A percentile compares a stretch with the other conserved stretches of the same genome.
These are phyloP conservation scores for Parasitella parasitica DNA, from an alignment of 371 early-diverging fungal species.

Conservation along the genomic window DNA sequence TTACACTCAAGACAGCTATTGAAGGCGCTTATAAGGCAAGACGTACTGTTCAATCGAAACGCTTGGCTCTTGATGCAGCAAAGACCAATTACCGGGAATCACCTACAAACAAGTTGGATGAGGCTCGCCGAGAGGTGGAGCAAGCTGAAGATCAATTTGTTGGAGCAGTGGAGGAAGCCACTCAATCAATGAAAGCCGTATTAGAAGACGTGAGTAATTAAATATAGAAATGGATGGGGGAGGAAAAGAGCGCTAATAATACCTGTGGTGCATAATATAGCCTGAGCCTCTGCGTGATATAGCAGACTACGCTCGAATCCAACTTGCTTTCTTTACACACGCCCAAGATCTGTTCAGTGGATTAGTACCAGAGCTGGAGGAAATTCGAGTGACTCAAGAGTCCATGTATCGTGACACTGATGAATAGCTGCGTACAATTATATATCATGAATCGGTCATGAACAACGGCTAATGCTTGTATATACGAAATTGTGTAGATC, in stretches of 20 bases:
- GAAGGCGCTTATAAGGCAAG: conserved; percentile 84
- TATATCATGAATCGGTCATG: conserved; percentile 4
- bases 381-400: conserved; percentile 89
- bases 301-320: conserved; percentile 83
- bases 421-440: neutral
- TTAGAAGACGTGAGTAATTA: conserved; percentile 68
- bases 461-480: neutral
- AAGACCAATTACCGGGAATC: conserved; percentile 67
- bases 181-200: conserved; percentile 86
- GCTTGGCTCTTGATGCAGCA: conserved; percentile 83
- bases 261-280: too few relatives aligned
- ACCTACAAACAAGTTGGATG: conserved; percentile 66
- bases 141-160: conserved; percentile 93
- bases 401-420: conserved; percentile 67
- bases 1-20: conserved; percentile 71
- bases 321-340: conserved; percentile 83
- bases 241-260: neutral
- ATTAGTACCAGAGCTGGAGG: conserved; percentile 88
- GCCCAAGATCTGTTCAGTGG: conserved; percentile 76
- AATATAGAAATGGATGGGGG: neutral
- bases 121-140: conserved; percentile 77
- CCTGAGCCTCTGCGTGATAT: conserved; percentile 84
- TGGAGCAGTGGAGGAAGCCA: conserved; percentile 88
- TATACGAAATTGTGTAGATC: neutral
- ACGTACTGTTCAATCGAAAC: conserved; percentile 72